Evolutionary conservation across 2,329 filamentous ascomycete species (phyloP).

Genomic region (Talaromyces sp.): DNA sequence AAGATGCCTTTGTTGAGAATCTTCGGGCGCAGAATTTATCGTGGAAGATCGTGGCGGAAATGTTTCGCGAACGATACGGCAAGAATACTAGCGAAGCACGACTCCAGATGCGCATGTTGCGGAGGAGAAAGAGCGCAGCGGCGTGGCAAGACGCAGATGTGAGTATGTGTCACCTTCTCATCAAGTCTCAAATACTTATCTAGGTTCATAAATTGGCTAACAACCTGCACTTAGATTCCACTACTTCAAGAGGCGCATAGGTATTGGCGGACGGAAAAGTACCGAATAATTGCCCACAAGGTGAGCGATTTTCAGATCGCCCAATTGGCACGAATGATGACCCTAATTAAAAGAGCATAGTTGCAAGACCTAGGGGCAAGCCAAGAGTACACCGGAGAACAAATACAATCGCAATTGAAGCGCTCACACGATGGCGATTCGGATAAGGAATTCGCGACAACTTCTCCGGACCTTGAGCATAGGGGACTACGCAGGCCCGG

Average conservation of each 20-base stretch:
- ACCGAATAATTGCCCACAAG: constrained; percentile 38
- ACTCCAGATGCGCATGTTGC: constrained; percentile 42
- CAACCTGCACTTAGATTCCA: constrained; percentile 26
- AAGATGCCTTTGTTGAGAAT: constrained; percentile 37
- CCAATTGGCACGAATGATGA: constrained; percentile 1
- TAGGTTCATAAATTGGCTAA: not conserved
- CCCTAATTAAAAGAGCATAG: constrained; percentile 24
- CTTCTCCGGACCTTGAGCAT: constrained; percentile 1
- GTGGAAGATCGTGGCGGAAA: constrained; percentile 38
- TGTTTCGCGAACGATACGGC: constrained; percentile 35
- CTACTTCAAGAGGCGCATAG: constrained; percentile 36
- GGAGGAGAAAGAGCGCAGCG: constrained; percentile 34
- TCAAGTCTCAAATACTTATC: not conserved
- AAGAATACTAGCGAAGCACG: constrained; percentile 39
- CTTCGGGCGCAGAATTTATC: constrained; percentile 36
- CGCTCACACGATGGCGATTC: constrained; percentile 1
- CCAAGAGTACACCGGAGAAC: constrained; percentile 32
- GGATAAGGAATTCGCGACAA: constrained; percentile 2
- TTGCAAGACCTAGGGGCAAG: constrained; percentile 34
- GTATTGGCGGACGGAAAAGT: constrained; percentile 39
- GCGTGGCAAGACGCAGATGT: constrained; percentile 44
- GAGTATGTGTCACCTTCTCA: constrained; percentile 32
- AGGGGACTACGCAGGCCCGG: not conserved
- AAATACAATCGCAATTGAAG: constrained; percentile 35
- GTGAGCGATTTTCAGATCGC: constrained; percentile 23